phyloP scores from a whole-genome alignment of 2,329 filamentous ascomycete species.

The Ophiostoma australiae region DNA sequence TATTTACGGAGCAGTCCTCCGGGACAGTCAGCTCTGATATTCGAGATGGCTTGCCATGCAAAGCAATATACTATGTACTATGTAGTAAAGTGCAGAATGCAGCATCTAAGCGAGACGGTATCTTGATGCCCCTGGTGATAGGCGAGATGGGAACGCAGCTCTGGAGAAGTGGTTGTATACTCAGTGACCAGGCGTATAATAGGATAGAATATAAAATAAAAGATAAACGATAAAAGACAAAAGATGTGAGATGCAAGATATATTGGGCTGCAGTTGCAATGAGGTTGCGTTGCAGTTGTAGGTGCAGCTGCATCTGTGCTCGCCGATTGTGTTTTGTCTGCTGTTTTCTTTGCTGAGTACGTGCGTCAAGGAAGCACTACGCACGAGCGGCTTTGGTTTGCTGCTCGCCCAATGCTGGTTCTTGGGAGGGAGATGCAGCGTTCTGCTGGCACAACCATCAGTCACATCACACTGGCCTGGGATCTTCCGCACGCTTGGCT shows the following conservation, averaged over 20 bases:
- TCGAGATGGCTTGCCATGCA: too few relatives aligned
- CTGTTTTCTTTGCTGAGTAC: too few relatives aligned
- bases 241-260: background rate
- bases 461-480: background rate
- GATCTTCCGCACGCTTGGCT: background rate
- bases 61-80: too few relatives aligned
- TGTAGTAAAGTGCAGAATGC: background rate
- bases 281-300: background rate
- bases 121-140: background rate
- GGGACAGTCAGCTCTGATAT: too few relatives aligned
- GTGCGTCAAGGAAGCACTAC: background rate
- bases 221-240: too few relatives aligned
- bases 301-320: background rate
- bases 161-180: background rate
- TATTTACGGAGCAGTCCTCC: background rate
- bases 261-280: background rate
- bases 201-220: background rate
- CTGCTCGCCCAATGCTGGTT: background rate
- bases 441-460: background rate
- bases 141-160: background rate
- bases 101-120: background rate
- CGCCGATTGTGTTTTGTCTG: too few relatives aligned
- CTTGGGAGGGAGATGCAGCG: background rate
- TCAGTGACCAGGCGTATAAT: background rate
- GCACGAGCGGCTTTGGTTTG: background rate